Evolutionary conservation across 2,329 filamentous ascomycete species (phyloP), one percentile per base, ranked within the genome.

Genomic region (Fusarium sp.): DNA sequence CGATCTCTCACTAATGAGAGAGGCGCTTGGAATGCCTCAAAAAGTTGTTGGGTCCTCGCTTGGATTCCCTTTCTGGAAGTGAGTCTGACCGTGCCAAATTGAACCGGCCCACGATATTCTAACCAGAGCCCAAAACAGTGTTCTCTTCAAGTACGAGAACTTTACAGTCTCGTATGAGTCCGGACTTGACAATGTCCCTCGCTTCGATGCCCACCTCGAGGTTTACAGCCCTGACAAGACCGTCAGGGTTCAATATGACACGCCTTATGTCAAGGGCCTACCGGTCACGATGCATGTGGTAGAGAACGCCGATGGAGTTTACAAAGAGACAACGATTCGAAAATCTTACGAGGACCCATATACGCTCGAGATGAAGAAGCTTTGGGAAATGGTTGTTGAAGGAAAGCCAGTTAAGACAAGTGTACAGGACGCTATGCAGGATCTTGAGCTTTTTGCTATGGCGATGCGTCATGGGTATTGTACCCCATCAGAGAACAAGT

Each of bases 141-240:
- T 81, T 0, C 77, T 84, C 3, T 84, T 84, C 71, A 76, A 82
- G 24, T 85, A 83, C 62, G 56, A 73, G 2, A 65, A 69, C 22
- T 90, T 88, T 59, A 79, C 84, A 0, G 81, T 88, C 3, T 81
- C 83, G 0, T 91, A 89, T 67, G 88, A 91, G 65, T 84, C 83
- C 0, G 88, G 88, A 0, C 79, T 89, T 22, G 83, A 86, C 65
- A 71, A 75, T 1, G 82, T 91, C 1, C 85, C 87, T 0, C 70
- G 76, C 1, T 88, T 88, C 50, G 86, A 88, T 55, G 84, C 85
- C 0, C 80, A 84, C 43, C 73, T 88, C 8, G 83, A 83, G 4
- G 79, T 90, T 0, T 90, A 88, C 65, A 83, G 83, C 0, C 73
- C 79, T 17, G 78, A 81, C 8, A 90, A 90, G 76, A 84, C 83